Evolutionary conservation across 2,329 filamentous ascomycete species (phyloP).

Genomic region (Cytospora piceicola): DNA sequence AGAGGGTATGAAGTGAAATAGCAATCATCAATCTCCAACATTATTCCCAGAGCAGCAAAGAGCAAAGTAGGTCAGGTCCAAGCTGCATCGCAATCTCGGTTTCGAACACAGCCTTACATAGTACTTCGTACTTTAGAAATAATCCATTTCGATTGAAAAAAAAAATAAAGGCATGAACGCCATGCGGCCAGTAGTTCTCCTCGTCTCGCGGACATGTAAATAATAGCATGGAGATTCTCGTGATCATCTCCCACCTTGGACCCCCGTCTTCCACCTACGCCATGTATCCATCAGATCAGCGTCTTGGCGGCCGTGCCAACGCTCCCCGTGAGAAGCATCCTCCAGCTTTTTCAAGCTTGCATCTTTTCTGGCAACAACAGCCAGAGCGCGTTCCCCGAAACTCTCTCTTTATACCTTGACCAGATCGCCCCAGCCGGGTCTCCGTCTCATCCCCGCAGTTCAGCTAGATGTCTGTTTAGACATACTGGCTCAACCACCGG

Average conservation of each 20-base stretch:
- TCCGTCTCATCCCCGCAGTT: not conserved
- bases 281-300: slow-evolving; percentile 8
- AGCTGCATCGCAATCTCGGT: not conserved
- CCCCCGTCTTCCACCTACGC: not conserved
- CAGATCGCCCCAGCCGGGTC: not conserved
- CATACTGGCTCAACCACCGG: slow-evolving; percentile 90
- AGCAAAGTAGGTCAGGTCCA: not conserved
- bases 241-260: slow-evolving; percentile 5
- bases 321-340: not conserved
- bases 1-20: not conserved
- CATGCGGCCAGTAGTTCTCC: slow-evolving; percentile 28
- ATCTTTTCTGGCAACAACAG: not conserved
- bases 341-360: slow-evolving; percentile 7
- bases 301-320: not conserved
- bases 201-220: slow-evolving; percentile 25
- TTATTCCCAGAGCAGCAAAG: not conserved
- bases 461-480: slow-evolving; percentile 56
- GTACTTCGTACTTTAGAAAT: not conserved
- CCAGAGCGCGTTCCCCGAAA: not conserved
- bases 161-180: slow-evolving; percentile 29
- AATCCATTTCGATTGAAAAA: slow-evolving; percentile 24
- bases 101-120: not conserved
- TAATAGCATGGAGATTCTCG: slow-evolving; percentile 12
- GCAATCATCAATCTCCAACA: not conserved
- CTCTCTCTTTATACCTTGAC: not conserved